Conservation (phyloP, 495 filamentous ascomycete genomes). For the Penicillium cosmopolitanum region DNA sequence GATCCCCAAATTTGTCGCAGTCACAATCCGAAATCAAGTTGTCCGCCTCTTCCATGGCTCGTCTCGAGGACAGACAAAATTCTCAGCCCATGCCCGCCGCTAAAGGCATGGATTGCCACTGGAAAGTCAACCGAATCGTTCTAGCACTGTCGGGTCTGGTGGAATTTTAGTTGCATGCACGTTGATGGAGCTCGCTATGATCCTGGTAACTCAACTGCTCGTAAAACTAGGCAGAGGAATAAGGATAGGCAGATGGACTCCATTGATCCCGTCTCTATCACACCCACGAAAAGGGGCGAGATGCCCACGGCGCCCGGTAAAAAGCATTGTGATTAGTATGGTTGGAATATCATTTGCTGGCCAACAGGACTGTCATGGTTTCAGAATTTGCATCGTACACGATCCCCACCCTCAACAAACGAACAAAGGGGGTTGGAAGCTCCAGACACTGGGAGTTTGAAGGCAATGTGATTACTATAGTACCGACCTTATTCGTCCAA, state of each 20-base stretch:
- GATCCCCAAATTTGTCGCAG: too few species aligned
- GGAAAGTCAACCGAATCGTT: too few species aligned
- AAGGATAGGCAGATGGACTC: background rate
- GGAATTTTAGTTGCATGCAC: background rate
- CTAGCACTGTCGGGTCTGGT: too few species aligned
- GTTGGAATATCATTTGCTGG: background rate
- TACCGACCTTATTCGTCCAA: slow-evolving; percentile 7
- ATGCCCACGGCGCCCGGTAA: background rate
- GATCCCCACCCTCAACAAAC: background rate
- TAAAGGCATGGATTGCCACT: too few species aligned
- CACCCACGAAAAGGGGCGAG: background rate
- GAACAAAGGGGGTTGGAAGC: background rate
- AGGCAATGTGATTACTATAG: slow-evolving; percentile 6
- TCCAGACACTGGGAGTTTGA: background rate
- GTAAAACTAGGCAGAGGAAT: slow-evolving; percentile 3
- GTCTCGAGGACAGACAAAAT: too few species aligned
- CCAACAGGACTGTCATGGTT: background rate
- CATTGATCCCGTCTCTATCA: background rate
- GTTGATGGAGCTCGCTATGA: background rate
- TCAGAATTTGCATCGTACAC: background rate
- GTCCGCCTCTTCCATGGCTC: too few species aligned
- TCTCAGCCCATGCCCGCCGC: too few species aligned
- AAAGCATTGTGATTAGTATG: slow-evolving; percentile 1
- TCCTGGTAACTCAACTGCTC: background rate
- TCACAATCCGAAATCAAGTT: too few species aligned